Conservation (phyloP, 371 early-diverging fungal species). For the Zopfochytrium polystomum region DNA sequence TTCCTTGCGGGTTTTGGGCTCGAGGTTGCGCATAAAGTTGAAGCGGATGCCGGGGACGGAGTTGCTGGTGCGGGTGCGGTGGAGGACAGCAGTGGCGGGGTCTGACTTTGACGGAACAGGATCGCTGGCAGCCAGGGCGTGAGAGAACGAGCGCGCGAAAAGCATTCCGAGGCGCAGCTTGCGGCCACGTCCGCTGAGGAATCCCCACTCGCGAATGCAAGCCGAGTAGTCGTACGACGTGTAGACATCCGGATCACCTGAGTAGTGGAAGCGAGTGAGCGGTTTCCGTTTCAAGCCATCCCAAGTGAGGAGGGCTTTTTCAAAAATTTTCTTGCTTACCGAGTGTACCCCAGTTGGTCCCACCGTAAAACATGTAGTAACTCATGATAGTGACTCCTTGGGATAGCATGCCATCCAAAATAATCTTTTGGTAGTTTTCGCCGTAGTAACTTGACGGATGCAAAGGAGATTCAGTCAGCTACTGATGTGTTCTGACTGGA, state of each 20-base stretch:
- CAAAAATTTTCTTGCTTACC: no score
- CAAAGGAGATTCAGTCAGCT: background rate
- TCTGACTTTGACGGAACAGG: conserved; percentile 24
- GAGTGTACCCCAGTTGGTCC: conserved; percentile 79
- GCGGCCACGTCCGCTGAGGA: conserved; percentile 64
- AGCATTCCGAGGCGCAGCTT: conserved; percentile 60
- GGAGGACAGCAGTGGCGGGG: background rate
- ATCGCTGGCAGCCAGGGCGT: conserved; percentile 58
- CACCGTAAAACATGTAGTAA: conserved; percentile 79
- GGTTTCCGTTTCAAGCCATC: no score
- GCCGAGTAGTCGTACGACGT: conserved; percentile 77
- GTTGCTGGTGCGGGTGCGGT: conserved; percentile 13
- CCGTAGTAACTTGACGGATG: conserved; percentile 61
- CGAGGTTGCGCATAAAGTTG: conserved; percentile 72
- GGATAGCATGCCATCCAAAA: conserved; percentile 62
- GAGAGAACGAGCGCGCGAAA: conserved; percentile 64
- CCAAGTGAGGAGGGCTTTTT: no score
- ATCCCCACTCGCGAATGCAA: conserved; percentile 75
- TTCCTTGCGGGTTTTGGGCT: conserved; percentile 40
- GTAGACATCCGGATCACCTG: conserved; percentile 72
- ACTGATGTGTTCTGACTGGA: no score
- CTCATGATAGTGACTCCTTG: conserved; percentile 69
- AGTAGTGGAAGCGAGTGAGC: no score
- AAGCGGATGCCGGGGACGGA: conserved; percentile 37
- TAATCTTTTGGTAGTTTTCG: conserved; percentile 60